These are phyloP conservation scores for Cavenderia fasciculata DNA, from an alignment of 78 protist genomes.

Conservation along the genomic window DNA sequence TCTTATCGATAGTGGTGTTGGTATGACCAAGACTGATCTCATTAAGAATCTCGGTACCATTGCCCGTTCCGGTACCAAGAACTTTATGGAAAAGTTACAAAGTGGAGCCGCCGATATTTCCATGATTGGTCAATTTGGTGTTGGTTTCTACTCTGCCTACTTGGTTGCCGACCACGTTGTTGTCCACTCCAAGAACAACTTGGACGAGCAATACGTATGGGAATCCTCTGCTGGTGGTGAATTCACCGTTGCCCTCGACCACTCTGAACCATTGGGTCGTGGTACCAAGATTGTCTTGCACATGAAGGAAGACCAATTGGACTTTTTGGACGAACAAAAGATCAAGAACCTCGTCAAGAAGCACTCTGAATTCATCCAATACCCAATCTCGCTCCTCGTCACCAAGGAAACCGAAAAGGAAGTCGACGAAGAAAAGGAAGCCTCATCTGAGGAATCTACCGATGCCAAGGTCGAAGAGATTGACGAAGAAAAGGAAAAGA, in stretches of 20 bases:
- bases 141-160: conserved; percentile 99
- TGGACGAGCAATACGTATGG: conserved; percentile 99
- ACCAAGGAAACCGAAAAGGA: conserved; percentile 94
- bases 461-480: conserved; percentile 91
- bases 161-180: conserved; percentile 98
- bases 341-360: conserved; percentile 98
- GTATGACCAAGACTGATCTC: conserved; percentile 99
- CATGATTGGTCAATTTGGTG: conserved; percentile 99
- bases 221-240: conserved; percentile 98
- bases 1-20: conserved; percentile 99
- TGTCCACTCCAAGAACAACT: conserved; percentile 98
- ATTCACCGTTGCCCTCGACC: conserved; percentile 95
- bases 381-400: conserved; percentile 96
- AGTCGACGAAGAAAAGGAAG: conserved; percentile 90
- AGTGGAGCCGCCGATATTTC: conserved; percentile 97
- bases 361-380: conserved; percentile 99
- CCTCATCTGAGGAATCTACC: conserved; percentile 68
- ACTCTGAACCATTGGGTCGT: conserved; percentile 90
- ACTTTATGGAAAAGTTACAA: conserved; percentile 97
- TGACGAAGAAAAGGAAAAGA: conserved; percentile 89
- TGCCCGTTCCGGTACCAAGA: conserved; percentile 99
- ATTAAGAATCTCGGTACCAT: conserved; percentile 99
- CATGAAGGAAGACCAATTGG: conserved; percentile 99
- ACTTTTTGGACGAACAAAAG: conserved; percentile 96
- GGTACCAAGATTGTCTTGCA: conserved; percentile 97